Conservation (phyloP, 805 yeast species). For the Phaffomyces antillensis region DNA sequence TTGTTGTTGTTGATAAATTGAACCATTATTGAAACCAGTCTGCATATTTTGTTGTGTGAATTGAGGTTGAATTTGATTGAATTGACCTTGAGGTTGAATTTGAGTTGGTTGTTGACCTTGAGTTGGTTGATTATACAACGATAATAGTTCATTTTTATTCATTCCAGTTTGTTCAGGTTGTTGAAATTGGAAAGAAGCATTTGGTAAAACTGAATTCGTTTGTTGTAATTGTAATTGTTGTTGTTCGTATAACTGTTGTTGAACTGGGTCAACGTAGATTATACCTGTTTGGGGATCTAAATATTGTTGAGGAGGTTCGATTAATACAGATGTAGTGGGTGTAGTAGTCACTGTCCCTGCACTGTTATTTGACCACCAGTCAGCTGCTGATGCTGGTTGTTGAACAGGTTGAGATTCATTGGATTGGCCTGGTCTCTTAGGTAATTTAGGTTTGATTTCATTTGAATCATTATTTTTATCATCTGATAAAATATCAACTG, state of each 20-base stretch:
- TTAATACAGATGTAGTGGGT: slow-evolving; percentile 24
- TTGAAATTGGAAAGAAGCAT: neutral
- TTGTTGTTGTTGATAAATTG: neutral
- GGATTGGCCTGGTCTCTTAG: slow-evolving; percentile 26
- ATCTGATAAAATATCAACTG: slow-evolving; percentile 46
- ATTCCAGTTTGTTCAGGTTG: slow-evolving; percentile 12
- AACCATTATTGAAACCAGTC: neutral
- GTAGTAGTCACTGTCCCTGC: slow-evolving; percentile 22
- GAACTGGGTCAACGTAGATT: slow-evolving; percentile 60
- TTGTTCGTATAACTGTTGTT: slow-evolving; percentile 34
- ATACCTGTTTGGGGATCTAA: slow-evolving; percentile 68
- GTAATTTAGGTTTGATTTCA: slow-evolving; percentile 43
- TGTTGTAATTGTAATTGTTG: slow-evolving; percentile 9
- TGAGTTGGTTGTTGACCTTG: neutral
- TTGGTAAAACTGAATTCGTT: slow-evolving; percentile 6
- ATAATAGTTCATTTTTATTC: slow-evolving; percentile 15
- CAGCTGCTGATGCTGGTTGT: slow-evolving; percentile 4
- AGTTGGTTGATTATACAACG: slow-evolving; percentile 12
- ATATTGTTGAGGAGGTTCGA: slow-evolving; percentile 55
- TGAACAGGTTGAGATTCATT: slow-evolving; percentile 1
- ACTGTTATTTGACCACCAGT: slow-evolving; percentile 20
- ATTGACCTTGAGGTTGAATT: neutral
- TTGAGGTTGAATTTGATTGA: slow-evolving; percentile 3
- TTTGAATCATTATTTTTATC: slow-evolving; percentile 31
- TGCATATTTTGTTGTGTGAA: neutral